Percentiles rank a stretch among this genome's conserved stretches.
phyloP scores from a whole-genome alignment of 164 flowering plant genomes.

The Aristolochia contorta region DNA sequence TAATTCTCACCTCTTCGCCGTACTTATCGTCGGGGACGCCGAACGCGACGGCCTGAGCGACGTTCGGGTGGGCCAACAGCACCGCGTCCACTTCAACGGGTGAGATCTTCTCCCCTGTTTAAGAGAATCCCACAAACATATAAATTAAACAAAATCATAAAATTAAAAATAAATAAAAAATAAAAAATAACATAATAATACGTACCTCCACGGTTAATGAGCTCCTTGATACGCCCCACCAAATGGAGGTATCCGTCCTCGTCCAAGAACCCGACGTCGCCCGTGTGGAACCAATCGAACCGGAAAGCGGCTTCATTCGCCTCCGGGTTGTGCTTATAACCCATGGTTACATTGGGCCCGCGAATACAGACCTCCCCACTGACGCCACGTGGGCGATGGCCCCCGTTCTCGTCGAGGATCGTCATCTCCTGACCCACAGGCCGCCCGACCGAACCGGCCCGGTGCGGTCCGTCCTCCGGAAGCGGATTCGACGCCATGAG shows the following conservation, averaged over 20 bases:
- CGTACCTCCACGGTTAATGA: conserved; percentile 95
- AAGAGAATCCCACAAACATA: no score
- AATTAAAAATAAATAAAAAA: conserved; percentile 25
- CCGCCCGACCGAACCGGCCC: conserved; percentile 81
- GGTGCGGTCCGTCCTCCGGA: conserved; percentile 63
- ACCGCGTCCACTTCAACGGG: conserved; percentile 94
- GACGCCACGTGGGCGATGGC: conserved; percentile 19
- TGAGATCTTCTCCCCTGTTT: conserved; percentile 39
- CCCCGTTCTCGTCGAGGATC: conserved; percentile 57
- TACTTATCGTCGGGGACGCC: conserved; percentile 92
- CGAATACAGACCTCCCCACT: conserved; percentile 89
- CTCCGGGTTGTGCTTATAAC: conserved; percentile 80
- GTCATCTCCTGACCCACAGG: conserved; percentile 90
- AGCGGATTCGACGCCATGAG: conserved; percentile 72
- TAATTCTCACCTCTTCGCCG: conserved; percentile 75
- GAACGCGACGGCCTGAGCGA: conserved; percentile 79
- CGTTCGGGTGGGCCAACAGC: conserved; percentile 65
- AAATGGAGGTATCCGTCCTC: conserved; percentile 79
- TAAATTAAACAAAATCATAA: conserved; percentile 18
- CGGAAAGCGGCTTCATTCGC: conserved; percentile 61
- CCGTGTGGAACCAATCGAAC: conserved; percentile 95
- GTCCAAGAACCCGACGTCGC: conserved; percentile 75
- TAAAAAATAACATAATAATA: conserved; percentile 75
- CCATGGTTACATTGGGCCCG: conserved; percentile 79
- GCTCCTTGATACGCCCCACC: conserved; percentile 95